A percentile compares a stretch with the other conserved stretches of the same genome.
These are phyloP conservation scores for Adiantum capillusveneris DNA, from an alignment of 75 land plant species.

Conservation along the genomic window DNA sequence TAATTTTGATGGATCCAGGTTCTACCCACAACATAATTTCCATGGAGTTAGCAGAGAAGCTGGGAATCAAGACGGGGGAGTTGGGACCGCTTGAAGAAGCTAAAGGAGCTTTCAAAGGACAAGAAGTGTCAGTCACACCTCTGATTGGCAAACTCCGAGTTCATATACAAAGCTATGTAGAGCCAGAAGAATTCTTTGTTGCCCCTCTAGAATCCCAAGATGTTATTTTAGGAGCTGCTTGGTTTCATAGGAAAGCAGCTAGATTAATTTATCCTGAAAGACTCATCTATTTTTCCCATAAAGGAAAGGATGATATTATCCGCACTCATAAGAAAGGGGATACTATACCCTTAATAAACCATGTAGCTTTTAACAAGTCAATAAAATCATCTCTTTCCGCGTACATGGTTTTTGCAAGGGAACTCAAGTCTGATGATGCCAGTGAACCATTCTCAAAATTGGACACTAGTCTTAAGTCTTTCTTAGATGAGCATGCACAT, in stretches of 20 bases:
- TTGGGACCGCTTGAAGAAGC: background rate
- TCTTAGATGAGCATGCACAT: too few species aligned
- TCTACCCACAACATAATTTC: conserved; percentile 1
- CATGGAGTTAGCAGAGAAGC: background rate
- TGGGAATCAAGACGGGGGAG: conserved; percentile 2
- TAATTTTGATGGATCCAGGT: conserved; percentile 1
- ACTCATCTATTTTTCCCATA: conserved; percentile 1
- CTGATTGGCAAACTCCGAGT: background rate
- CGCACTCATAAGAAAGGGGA: conserved; percentile 1
- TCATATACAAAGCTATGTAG: too few species aligned
- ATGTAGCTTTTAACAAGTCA: too few species aligned
- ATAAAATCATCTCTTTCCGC: too few species aligned
- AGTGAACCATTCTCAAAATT: too few species aligned
- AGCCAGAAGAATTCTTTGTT: conserved; percentile 1
- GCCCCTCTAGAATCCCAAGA: conserved; percentile 2
- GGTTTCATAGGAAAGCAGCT: conserved; percentile 1
- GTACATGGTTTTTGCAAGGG: too few species aligned
- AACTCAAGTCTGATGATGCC: too few species aligned
- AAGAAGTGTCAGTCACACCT: conserved; percentile 1
- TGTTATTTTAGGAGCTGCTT: background rate
- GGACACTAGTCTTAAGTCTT: too few species aligned
- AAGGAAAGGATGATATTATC: background rate
- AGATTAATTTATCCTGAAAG: conserved; percentile 1
- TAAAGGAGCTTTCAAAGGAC: conserved; percentile 1
- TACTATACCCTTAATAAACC: background rate